Percentiles rank a stretch among this genome's conserved stretches.
phyloP scores from a whole-genome alignment of 2,329 filamentous ascomycete genomes.

The Ceratocystis albifundus region DNA sequence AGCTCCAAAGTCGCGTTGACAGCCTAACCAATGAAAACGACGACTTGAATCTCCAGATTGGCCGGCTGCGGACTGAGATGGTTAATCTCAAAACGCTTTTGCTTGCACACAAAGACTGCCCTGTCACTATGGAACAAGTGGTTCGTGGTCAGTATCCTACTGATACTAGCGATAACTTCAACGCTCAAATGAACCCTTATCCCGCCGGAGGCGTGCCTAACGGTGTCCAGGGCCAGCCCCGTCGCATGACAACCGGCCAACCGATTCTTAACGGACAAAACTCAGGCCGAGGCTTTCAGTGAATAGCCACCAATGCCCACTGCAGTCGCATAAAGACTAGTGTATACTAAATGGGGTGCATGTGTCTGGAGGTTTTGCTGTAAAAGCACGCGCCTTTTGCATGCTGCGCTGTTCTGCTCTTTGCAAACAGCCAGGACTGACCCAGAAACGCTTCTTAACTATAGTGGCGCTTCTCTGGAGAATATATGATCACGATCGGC shows the following conservation, averaged over 20 bases:
- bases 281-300: slow-evolving; percentile 14
- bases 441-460: neutral
- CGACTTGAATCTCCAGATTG: slow-evolving; percentile 68
- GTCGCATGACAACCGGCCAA: slow-evolving; percentile 20
- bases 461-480: neutral
- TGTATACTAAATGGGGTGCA: neutral
- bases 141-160: slow-evolving; percentile 38
- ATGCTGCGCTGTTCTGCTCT: neutral
- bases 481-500: slow-evolving; percentile 15
- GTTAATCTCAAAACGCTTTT: slow-evolving; percentile 89
- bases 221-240: slow-evolving; percentile 9
- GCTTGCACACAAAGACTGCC: slow-evolving; percentile 90
- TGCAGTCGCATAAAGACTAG: neutral
- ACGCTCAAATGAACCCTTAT: slow-evolving; percentile 48
- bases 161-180: slow-evolving; percentile 43
- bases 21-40: slow-evolving; percentile 89
- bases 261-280: slow-evolving; percentile 20
- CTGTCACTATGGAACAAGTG: slow-evolving; percentile 72
- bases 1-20: slow-evolving; percentile 89
- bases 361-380: neutral
- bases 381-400: neutral
- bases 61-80: slow-evolving; percentile 77
- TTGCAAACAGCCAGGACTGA: neutral
- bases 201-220: slow-evolving; percentile 11
- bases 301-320: neutral